Base-by-base conservation (phyloP, 345 rosid species). In the Eucalyptus marginata region DNA sequence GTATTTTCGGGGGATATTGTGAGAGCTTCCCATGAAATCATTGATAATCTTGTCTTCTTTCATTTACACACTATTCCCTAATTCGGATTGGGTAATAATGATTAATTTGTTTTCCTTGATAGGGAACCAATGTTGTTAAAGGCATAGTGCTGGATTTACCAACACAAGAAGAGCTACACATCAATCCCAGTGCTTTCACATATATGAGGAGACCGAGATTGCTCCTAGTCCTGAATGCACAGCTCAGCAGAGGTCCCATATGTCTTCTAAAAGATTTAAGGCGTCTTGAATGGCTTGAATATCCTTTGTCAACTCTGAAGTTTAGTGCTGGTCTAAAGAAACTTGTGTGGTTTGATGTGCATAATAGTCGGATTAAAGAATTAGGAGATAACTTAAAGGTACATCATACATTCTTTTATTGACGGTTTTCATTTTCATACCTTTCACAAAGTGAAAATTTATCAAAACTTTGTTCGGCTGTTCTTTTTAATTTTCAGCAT, bases 251-350 rank as follows among this genome's bases (percentile, higher is more conserved):
- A 20, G 59, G 59, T 20, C 27, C 2, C 27, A 0, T 7, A 22
- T 56, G 1, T 56, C 12, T 20, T 22, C 0, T 4, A 1, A 22
- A 56, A 2, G 71, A 86, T 43, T 88, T 85, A 44, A 88, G 86
- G 54, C 86, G 86, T 59, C 56, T 90, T 68, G 86, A 86, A 49
- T 87, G 81, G 89, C 54, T 49, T 87, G 9, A 31, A 33, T 84
- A 44, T 80, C 76, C 68, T n/a, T 47, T 66, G 5, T 76, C 91
- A 27, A 66, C 68, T 43, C 29, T 83, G 3, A 16, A 66, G 79
- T 66, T 33, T 31, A 68, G 7, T 33, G 24, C 24, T 17, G 0
- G 13, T 71, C 46, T 11, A 71, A 71, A 36, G 81, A 71, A 18
- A 10, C 81, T 71, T 10, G 8, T 71, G 2, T 18, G 81, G 6